Base-by-base conservation (phyloP, 371 early-diverging fungal genomes). In the Parasitella parasitica region DNA sequence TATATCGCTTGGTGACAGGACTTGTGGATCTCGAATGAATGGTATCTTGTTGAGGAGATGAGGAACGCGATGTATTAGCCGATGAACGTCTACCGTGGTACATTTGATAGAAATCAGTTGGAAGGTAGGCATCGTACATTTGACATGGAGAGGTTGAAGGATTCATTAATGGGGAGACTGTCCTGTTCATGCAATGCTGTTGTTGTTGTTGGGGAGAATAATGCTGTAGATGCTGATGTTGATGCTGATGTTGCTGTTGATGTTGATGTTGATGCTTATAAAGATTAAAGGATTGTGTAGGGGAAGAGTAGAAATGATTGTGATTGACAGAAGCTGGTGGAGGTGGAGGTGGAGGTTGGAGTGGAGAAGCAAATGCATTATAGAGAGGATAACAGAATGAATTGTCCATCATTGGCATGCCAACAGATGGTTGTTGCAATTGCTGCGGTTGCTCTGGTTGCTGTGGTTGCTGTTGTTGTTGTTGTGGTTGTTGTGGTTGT, bases 1-100 rank as follows among this genome's bases (percentile, higher is more conserved):
- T 61, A 32, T 75, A 75, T 46, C 68, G 35, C 32, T 61, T 61
- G 28, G 41, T 61, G 6, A 22, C 53, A 1, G 61, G 43, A 6
- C 39, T 61, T 32, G 61, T 34, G 13, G 57, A 43, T 43, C 37
- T 50, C 3, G 27, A 28, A 38, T 22, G 27, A 28, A 50, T 18
- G 15, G 28, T 27, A 15, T 39, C 56, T 37, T 55, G 55, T 22
- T 37, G 39, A 38, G 56, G 26, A 16, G 56, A 27, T 22, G 26
- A 55, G 6, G 56, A 46, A 22, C 56, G 46, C 24, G 22, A 18
- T 35, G 34, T 46, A 26, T 15, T 57, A 32, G 22, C 34, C 15
- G 34, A 32, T 35, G 34, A 22, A 5, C 30, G 41, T 35, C 36
- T 35, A 11, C 24, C 46, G 20, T 24, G 46, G 5, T 46, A 24